These are phyloP conservation scores for Epichloe typhina DNA, from an alignment of 2,329 filamentous ascomycete species.

Conservation along the genomic window DNA sequence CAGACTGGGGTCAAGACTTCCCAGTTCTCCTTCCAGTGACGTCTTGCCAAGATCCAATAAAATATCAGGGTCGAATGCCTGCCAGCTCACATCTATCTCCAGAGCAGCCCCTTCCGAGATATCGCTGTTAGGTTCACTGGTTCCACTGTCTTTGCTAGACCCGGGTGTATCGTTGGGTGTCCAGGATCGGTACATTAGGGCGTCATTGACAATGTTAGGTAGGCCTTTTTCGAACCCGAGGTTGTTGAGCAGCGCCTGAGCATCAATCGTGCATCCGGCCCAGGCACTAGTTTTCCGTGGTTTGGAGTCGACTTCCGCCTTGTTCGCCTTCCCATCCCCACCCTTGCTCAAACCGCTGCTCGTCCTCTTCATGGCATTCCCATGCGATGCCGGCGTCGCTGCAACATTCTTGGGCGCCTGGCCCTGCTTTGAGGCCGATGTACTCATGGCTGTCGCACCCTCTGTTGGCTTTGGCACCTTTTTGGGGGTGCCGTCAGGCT, in stretches of 20 bases:
- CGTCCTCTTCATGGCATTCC: slow-evolving; percentile 37
- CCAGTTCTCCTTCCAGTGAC: slow-evolving; percentile 11
- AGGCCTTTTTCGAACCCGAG: slow-evolving; percentile 22
- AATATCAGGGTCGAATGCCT: slow-evolving; percentile 32
- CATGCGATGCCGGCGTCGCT: slow-evolving; percentile 37
- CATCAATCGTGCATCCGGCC: slow-evolving; percentile 36
- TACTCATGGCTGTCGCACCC: slow-evolving; percentile 24
- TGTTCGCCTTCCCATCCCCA: slow-evolving; percentile 21
- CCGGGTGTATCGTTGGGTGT: slow-evolving; percentile 53
- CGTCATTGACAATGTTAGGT: slow-evolving; percentile 37
- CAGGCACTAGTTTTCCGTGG: slow-evolving; percentile 17
- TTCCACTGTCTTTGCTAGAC: slow-evolving; percentile 46
- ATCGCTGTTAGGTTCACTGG: slow-evolving; percentile 49
- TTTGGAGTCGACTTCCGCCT: slow-evolving; percentile 5
- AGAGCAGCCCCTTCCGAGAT: slow-evolving; percentile 41
- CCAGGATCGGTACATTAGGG: slow-evolving; percentile 38
- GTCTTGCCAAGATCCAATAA: slow-evolving; percentile 29
- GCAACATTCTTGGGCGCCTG: slow-evolving; percentile 31
- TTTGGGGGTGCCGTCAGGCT: slow-evolving; percentile 33
- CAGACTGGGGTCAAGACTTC: slow-evolving; percentile 17
- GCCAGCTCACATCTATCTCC: slow-evolving; percentile 41
- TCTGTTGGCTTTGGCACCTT: slow-evolving; percentile 18
- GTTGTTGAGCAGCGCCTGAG: slow-evolving; percentile 26
- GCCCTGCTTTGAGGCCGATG: slow-evolving; percentile 33
- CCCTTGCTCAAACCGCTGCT: slow-evolving; percentile 31